Percentiles rank a stretch among this genome's conserved stretches.
phyloP scores from a whole-genome alignment of 139 green algal genomes.

The Coccomyxa sp. region DNA sequence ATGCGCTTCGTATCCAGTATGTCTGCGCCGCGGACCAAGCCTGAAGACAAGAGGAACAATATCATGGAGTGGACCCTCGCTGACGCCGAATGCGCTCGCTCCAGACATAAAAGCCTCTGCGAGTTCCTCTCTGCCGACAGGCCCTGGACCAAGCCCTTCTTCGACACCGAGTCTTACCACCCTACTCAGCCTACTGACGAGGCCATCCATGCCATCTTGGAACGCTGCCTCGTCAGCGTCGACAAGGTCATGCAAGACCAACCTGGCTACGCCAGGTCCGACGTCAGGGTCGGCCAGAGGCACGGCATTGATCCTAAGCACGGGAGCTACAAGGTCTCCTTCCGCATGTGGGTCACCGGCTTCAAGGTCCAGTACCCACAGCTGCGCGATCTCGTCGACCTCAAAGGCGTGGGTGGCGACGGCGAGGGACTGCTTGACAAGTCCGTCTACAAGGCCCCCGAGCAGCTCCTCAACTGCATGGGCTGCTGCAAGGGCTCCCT shows the following conservation, averaged over 20 bases:
- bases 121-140: not conserved
- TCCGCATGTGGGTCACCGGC: not conserved
- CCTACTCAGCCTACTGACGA: not conserved
- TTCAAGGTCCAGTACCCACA: not conserved
- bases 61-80: not conserved
- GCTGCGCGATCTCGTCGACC: not conserved
- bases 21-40: not conserved
- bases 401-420: not conserved
- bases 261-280: not conserved
- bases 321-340: not conserved
- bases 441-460: not conserved
- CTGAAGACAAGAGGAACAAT: not conserved
- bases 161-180: not conserved
- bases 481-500: not conserved
- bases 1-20: not conserved
- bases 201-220: not conserved
- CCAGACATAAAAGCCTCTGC: not conserved
- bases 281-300: not conserved
- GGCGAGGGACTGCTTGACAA: not conserved
- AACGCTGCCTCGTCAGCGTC: not conserved
- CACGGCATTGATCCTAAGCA: not conserved
- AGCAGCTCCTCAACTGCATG: not conserved
- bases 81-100: not conserved
- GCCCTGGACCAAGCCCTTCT: not conserved
- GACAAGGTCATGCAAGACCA: not conserved